Conservation (phyloP, 345 rosid genomes). For the Lepidium africanum region DNA sequence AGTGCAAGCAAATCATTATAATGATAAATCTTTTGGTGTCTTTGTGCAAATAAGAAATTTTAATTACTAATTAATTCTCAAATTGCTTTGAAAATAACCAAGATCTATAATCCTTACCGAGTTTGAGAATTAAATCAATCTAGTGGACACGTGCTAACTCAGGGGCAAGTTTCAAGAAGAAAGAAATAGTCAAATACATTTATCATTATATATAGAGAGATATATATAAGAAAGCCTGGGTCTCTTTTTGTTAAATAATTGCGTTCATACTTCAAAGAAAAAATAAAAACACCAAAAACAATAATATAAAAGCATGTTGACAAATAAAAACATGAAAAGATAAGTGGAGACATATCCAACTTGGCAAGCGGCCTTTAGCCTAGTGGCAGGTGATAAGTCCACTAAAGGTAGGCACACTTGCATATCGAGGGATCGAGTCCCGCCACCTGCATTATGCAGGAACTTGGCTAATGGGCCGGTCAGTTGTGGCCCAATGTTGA, state of each 20-base stretch:
- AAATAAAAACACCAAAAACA: neutral
- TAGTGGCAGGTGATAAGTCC: too few relatives aligned
- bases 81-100: constrained; percentile 2
- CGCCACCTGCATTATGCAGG: too few relatives aligned
- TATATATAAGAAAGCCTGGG: neutral
- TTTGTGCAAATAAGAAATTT: neutral
- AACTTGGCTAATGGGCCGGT: too few relatives aligned
- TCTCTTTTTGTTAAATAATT: constrained; percentile 6
- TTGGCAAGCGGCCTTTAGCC: too few relatives aligned
- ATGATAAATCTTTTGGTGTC: constrained; percentile 2
- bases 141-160: constrained; percentile 25
- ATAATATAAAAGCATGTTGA: constrained; percentile 14
- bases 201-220: neutral
- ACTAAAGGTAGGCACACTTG: too few relatives aligned
- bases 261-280: constrained; percentile 16
- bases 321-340: constrained; percentile 19
- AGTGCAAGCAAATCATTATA: constrained; percentile 15
- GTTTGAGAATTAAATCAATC: neutral
- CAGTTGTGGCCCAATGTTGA: too few relatives aligned
- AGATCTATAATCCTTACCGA: neutral
- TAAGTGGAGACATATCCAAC: constrained; percentile 31
- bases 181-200: constrained; percentile 18
- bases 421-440: too few relatives aligned
- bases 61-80: neutral
- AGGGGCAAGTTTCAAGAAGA: constrained; percentile 22